Evolutionary conservation across 2,329 filamentous ascomycete species (phyloP).

Genomic region (Phaeosphaeria sp.): DNA sequence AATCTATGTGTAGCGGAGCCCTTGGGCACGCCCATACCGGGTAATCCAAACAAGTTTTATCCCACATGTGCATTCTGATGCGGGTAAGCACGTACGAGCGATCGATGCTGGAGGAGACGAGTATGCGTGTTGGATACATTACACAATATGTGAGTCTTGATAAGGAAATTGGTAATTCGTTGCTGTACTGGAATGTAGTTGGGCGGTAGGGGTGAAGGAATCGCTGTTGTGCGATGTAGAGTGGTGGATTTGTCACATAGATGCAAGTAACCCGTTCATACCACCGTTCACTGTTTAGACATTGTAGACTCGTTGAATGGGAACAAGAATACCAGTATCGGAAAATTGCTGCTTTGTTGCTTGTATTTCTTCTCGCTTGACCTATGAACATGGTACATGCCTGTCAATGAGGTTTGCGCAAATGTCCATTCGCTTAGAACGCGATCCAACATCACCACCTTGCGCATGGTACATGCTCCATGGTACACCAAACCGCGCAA

Average conservation of each 20-base stretch:
- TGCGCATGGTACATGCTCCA: too few species aligned
- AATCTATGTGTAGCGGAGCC: slow-evolving; percentile 14
- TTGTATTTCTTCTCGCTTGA: background rate
- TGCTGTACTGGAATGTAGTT: background rate
- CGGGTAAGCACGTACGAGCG: slow-evolving; percentile 1
- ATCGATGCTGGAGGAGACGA: background rate
- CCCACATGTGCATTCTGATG: slow-evolving; percentile 2
- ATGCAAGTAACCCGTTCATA: too few species aligned
- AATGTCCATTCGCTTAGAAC: background rate
- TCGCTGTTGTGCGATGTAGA: background rate
- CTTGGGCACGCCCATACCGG: slow-evolving; percentile 13
- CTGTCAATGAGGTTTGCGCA: background rate
- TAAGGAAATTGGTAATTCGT: background rate
- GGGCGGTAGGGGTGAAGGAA: background rate
- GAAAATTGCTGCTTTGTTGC: too few species aligned
- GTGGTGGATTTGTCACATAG: too few species aligned
- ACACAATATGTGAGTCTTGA: slow-evolving; percentile 3
- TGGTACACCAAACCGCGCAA: too few species aligned
- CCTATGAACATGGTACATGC: background rate
- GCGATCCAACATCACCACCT: background rate
- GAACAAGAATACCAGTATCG: background rate
- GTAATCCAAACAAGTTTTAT: slow-evolving; percentile 34
- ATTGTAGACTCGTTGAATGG: background rate
- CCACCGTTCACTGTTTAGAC: too few species aligned
- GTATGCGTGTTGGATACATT: slow-evolving; percentile 5